A percentile compares a stretch with the other conserved stretches of the same genome.
Evolutionary conservation across 345 rosid species (phyloP).

Genomic region (Capsella bursapastoris): DNA sequence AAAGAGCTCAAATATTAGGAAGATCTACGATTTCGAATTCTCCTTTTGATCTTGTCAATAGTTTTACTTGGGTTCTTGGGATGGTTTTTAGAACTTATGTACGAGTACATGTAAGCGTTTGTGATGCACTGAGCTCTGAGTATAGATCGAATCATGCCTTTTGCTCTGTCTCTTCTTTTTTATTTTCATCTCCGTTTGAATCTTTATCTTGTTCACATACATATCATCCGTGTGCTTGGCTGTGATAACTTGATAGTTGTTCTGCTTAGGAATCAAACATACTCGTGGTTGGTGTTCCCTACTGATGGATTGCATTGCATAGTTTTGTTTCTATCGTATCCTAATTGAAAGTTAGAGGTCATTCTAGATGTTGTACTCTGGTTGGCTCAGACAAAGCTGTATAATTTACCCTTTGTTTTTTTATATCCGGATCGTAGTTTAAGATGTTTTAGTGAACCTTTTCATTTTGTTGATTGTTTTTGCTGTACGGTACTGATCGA

Average conservation of each 20-base stretch:
- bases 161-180: neutral
- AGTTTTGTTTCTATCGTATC: neutral
- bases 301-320: neutral
- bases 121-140: slow-evolving; percentile 1
- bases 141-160: neutral
- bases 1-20: neutral
- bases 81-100: neutral
- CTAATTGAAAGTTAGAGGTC: neutral
- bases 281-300: slow-evolving; percentile 1
- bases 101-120: too few relatives aligned
- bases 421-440: neutral
- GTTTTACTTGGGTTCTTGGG: neutral
- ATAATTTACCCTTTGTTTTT: neutral
- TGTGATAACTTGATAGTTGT: neutral
- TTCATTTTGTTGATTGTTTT: neutral
- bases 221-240: neutral
- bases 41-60: neutral
- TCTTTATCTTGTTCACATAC: too few relatives aligned
- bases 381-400: neutral
- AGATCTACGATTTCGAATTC: neutral
- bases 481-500: neutral
- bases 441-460: slow-evolving; percentile 14
- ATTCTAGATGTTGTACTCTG: neutral
- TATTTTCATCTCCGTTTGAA: too few relatives aligned
- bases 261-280: neutral